Percentiles rank a stretch among this genome's conserved stretches.
Conservation (phyloP, 225 moss, liverwort and hornwort genomes). For the Pseudoscleropodium purum region DNA sequence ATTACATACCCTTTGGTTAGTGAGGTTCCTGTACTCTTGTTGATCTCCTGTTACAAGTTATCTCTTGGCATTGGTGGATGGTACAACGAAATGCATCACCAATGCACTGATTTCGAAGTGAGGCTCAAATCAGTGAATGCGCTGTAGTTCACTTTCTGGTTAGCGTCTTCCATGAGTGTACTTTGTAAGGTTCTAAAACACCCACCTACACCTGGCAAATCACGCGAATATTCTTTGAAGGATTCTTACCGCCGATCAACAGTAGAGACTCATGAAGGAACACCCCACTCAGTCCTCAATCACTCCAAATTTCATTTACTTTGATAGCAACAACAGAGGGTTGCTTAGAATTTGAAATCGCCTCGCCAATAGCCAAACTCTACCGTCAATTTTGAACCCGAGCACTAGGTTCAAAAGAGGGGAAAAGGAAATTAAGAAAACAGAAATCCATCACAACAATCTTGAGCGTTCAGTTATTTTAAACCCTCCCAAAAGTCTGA, state of each 20-base stretch:
- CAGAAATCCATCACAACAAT: background rate
- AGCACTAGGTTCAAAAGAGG: background rate
- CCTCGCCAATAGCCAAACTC: background rate
- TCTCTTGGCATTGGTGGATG: background rate
- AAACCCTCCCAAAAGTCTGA: background rate
- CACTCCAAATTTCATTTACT: no score
- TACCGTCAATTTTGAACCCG: background rate
- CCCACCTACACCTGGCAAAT: background rate
- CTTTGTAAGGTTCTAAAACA: background rate
- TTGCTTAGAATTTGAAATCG: background rate
- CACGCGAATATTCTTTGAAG: background rate
- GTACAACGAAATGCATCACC: background rate
- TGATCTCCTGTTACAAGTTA: background rate
- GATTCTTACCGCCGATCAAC: background rate
- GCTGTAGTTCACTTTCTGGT: conserved; percentile 20
- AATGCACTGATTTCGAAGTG: conserved; percentile 1
- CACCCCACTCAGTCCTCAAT: no score
- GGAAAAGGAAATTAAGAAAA: background rate
- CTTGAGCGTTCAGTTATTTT: background rate
- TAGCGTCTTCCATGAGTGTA: conserved; percentile 6
- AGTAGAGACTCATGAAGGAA: background rate
- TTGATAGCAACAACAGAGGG: background rate
- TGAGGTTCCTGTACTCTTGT: background rate
- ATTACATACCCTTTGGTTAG: background rate
- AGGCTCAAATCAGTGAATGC: conserved; percentile 4